These are phyloP conservation scores for Cryptococcus sp. DNA, from an alignment of 1,284 basidiomycete species.

Conservation along the genomic window DNA sequence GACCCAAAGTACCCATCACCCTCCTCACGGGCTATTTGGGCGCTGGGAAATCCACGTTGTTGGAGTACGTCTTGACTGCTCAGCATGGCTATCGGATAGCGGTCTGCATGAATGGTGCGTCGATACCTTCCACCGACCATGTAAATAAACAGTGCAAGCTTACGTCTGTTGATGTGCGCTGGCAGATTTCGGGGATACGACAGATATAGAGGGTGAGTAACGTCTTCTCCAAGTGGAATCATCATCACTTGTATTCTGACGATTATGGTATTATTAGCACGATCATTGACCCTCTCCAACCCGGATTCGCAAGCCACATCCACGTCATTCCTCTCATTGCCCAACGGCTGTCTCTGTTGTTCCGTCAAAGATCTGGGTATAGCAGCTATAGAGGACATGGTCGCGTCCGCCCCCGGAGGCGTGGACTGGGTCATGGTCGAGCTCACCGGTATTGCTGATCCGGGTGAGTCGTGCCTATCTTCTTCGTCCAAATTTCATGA, in stretches of 20 bases:
- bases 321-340: slow-evolving; percentile 69
- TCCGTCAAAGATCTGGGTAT: slow-evolving; percentile 88
- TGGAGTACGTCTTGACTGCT: slow-evolving; percentile 81
- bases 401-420: slow-evolving; percentile 61
- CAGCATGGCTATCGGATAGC: slow-evolving; percentile 91
- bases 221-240: not conserved
- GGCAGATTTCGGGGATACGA: slow-evolving; percentile 55
- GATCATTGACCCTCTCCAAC: slow-evolving; percentile 63
- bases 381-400: slow-evolving; percentile 83
- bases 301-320: slow-evolving; percentile 47
- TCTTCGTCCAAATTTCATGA: too few relatives aligned
- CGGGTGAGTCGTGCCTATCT: slow-evolving; percentile 64
- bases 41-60: slow-evolving; percentile 80
- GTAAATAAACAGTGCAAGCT: too few relatives aligned
- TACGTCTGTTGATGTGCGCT: not conserved
- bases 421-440: slow-evolving; percentile 93
- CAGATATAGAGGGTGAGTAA: slow-evolving; percentile 54
- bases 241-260: not conserved
- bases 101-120: slow-evolving; percentile 85
- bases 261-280: slow-evolving; percentile 14
- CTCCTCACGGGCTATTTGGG: slow-evolving; percentile 90
- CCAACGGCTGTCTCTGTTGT: slow-evolving; percentile 93
- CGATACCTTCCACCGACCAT: too few relatives aligned
- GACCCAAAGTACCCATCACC: slow-evolving; percentile 71
- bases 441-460: slow-evolving; percentile 90